Percentiles rank a stretch among this genome's conserved stretches.
These are phyloP conservation scores for Neurospora sp. DNA, from an alignment of 495 filamentous ascomycete genomes.

Conservation along the genomic window DNA sequence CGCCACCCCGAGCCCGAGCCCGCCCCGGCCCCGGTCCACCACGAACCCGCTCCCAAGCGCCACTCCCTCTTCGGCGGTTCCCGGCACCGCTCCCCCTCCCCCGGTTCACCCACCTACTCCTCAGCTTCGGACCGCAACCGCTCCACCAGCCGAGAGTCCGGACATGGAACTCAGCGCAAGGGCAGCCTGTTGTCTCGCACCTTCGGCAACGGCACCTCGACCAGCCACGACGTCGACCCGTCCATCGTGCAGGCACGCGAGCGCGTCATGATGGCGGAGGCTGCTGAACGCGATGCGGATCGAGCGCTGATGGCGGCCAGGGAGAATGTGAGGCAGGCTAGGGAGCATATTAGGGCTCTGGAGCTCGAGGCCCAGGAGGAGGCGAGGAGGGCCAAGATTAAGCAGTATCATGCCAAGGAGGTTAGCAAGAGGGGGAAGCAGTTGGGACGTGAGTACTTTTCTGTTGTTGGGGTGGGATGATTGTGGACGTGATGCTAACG, in stretches of 20 bases:
- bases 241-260: slow-evolving; percentile 48
- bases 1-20: slow-evolving; percentile 33
- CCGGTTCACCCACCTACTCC: slow-evolving; percentile 16
- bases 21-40: slow-evolving; percentile 11
- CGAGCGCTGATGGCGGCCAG: slow-evolving; percentile 46
- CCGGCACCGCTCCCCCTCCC: slow-evolving; percentile 31
- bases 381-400: slow-evolving; percentile 49
- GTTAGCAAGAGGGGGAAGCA: slow-evolving; percentile 56
- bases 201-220: slow-evolving; percentile 32
- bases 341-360: slow-evolving; percentile 50
- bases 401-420: slow-evolving; percentile 51
- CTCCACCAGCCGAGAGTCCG: slow-evolving; percentile 8
- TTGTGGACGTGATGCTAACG: background rate
- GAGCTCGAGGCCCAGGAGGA: slow-evolving; percentile 57
- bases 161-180: slow-evolving; percentile 9
- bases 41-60: slow-evolving; percentile 22
- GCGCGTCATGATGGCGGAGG: slow-evolving; percentile 47
- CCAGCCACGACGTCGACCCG: slow-evolving; percentile 39
- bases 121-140: slow-evolving; percentile 11
- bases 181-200: slow-evolving; percentile 30
- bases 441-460: slow-evolving; percentile 47
- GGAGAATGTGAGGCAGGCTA: slow-evolving; percentile 47
- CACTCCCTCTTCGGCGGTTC: slow-evolving; percentile 32
- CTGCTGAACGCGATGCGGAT: slow-evolving; percentile 52
- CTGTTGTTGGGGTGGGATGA: too few species aligned